A percentile compares a stretch with the other conserved stretches of the same genome.
phyloP scores from a whole-genome alignment of 257 asterid genomes.

The Solanum verrucosum region DNA sequence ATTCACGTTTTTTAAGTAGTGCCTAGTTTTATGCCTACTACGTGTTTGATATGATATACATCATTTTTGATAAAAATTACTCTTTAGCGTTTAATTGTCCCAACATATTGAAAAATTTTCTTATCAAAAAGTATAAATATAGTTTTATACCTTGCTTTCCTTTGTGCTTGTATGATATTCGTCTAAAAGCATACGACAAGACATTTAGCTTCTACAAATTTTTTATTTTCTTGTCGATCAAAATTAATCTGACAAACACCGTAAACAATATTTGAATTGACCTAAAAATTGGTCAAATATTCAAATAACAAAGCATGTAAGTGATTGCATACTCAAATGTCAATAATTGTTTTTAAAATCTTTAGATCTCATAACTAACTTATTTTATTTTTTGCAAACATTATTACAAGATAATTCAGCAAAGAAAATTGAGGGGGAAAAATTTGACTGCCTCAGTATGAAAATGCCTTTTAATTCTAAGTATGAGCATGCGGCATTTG shows the following conservation, averaged over 20 bases:
- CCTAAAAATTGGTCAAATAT: not conserved
- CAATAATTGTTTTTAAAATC: not conserved
- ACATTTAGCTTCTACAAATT: not conserved
- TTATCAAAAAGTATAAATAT: not conserved
- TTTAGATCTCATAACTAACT: not conserved
- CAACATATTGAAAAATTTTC: not conserved
- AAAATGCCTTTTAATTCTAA: not conserved
- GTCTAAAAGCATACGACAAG: not conserved
- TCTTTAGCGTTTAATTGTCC: not conserved
- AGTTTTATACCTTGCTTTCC: not conserved
- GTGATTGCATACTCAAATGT: not conserved
- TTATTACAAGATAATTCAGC: not conserved
- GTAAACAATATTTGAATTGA: not conserved
- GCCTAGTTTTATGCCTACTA: not conserved
- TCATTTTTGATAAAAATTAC: not conserved
- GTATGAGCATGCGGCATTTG: not conserved
- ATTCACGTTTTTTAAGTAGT: not conserved
- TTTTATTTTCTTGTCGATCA: accelerated
- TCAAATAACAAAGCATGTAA: not conserved
- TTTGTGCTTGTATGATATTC: not conserved
- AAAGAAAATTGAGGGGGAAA: not conserved
- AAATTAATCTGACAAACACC: not conserved
- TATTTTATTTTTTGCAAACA: not conserved
- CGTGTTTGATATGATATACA: not conserved
- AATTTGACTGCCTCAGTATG: not conserved